A percentile compares a stretch with the other conserved stretches of the same genome.
Conservation (phyloP, 352 stramenopile genomes). For the Pythium myriotylum region DNA sequence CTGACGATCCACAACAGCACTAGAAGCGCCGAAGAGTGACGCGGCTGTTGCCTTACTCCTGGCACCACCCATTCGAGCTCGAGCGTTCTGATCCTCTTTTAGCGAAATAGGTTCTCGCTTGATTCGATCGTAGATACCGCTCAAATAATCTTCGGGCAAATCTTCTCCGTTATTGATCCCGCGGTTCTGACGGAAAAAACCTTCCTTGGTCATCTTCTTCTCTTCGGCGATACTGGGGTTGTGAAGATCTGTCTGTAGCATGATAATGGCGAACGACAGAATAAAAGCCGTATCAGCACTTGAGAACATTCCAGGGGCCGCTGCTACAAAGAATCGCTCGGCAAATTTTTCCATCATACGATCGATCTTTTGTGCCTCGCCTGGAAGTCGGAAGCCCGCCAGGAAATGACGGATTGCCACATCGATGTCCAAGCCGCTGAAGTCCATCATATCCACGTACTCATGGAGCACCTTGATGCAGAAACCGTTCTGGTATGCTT, state of each 20-base stretch:
- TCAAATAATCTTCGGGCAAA: conserved; percentile 93
- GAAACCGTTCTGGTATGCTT: conserved; percentile 94
- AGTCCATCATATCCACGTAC: conserved; percentile 97
- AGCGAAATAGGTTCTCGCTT: conserved; percentile 95
- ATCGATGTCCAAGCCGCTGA: conserved; percentile 95
- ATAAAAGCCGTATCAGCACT: conserved; percentile 98
- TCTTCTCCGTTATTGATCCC: conserved; percentile 97
- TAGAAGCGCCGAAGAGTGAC: conserved; percentile 68
- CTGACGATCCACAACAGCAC: conserved; percentile 59
- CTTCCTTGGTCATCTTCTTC: conserved; percentile 97
- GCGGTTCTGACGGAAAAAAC: conserved; percentile 97
- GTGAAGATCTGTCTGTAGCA: conserved; percentile 96
- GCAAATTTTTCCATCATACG: conserved; percentile 99
- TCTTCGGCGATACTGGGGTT: conserved; percentile 98
- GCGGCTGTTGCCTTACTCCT: conserved; percentile 30
- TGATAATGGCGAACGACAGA: conserved; percentile 93
- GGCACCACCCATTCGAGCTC: conserved; percentile 27
- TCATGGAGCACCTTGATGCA: conserved; percentile 94
- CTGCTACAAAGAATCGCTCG: conserved; percentile 84
- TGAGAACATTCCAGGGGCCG: conserved; percentile 87
- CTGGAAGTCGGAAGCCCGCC: conserved; percentile 96
- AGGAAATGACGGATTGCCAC: conserved; percentile 98
- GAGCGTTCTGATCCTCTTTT: conserved; percentile 95
- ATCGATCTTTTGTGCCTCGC: conserved; percentile 99
- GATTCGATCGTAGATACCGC: conserved; percentile 96